Evolutionary conservation across 768 basidiomycete species (phyloP).

Genomic region (Megacollybia marginata): DNA sequence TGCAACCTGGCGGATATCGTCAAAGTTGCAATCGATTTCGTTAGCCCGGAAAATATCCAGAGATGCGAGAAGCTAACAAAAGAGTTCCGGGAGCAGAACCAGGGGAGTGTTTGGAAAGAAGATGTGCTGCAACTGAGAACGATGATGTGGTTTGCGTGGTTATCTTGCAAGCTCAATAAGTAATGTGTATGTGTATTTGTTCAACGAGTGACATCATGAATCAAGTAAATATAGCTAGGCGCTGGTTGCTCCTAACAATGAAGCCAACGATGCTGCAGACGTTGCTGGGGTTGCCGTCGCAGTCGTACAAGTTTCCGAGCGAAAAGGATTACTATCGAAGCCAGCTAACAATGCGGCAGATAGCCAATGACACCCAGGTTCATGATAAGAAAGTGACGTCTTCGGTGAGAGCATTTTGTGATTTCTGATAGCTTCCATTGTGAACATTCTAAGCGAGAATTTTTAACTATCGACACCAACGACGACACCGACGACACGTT

Average conservation of each 20-base stretch:
- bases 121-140: conserved; percentile 87
- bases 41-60: conserved; percentile 85
- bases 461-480: not conserved
- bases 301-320: conserved; percentile 43
- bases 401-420: conserved; percentile 11
- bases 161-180: conserved; percentile 38
- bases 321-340: conserved; percentile 44
- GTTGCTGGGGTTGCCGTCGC: conserved; percentile 57
- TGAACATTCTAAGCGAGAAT: not conserved
- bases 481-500: conserved; percentile 33
- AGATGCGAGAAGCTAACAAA: conserved; percentile 80
- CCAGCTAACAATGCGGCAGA: conserved; percentile 42
- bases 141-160: conserved; percentile 94
- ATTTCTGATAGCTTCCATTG: conserved; percentile 6
- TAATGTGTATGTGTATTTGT: too few relatives aligned
- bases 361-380: conserved; percentile 30
- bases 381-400: conserved; percentile 7
- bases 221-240: too few relatives aligned
- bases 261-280: conserved; percentile 55
- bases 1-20: conserved; percentile 92
- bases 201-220: too few relatives aligned
- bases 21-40: conserved; percentile 93
- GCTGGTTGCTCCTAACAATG: conserved; percentile 1
- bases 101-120: conserved; percentile 85
- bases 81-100: conserved; percentile 89